These are phyloP conservation scores for Heritiera littoralis DNA, from an alignment of 345 rosid species.

Conservation along the genomic window DNA sequence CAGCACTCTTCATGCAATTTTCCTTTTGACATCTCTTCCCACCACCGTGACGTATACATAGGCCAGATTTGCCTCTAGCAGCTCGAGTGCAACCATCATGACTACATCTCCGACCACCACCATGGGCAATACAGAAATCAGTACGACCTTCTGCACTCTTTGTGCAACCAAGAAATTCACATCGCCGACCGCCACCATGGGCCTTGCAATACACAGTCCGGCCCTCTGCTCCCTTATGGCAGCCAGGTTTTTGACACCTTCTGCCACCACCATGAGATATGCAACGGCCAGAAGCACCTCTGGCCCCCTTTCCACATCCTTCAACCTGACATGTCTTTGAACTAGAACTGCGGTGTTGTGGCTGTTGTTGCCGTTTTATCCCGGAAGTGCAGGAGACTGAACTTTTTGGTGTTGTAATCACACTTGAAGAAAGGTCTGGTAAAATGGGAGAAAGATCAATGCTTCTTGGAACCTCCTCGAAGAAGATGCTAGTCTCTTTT, in stretches of 20 bases:
- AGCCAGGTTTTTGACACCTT: slow-evolving; percentile 83
- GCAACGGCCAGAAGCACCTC: slow-evolving; percentile 96
- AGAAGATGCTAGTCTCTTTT: slow-evolving; percentile 34
- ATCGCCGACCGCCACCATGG: slow-evolving; percentile 96
- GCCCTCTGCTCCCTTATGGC: slow-evolving; percentile 97
- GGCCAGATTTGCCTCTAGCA: slow-evolving; percentile 94
- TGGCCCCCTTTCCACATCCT: slow-evolving; percentile 96
- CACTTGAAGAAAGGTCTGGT: slow-evolving; percentile 1
- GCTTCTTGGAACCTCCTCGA: slow-evolving; percentile 39
- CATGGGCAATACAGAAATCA: slow-evolving; percentile 90
- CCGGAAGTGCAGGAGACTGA: slow-evolving; percentile 82
- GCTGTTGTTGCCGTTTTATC: slow-evolving; percentile 58
- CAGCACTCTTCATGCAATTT: slow-evolving; percentile 90
- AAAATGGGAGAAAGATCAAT: neutral
- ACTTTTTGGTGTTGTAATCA: slow-evolving; percentile 62
- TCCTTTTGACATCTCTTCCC: slow-evolving; percentile 94
- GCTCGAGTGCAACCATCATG: slow-evolving; percentile 80
- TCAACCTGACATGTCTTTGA: slow-evolving; percentile 80
- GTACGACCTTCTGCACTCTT: slow-evolving; percentile 98
- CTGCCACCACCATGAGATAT: slow-evolving; percentile 97
- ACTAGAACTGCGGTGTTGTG: slow-evolving; percentile 51
- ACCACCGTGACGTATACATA: slow-evolving; percentile 95
- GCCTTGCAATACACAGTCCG: slow-evolving; percentile 96
- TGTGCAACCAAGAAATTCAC: slow-evolving; percentile 92
- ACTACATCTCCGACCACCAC: slow-evolving; percentile 92